Evolutionary conservation across 345 rosid species (phyloP), one percentile per base, ranked within the genome.

Genomic region (Citrus cavaleriei): DNA sequence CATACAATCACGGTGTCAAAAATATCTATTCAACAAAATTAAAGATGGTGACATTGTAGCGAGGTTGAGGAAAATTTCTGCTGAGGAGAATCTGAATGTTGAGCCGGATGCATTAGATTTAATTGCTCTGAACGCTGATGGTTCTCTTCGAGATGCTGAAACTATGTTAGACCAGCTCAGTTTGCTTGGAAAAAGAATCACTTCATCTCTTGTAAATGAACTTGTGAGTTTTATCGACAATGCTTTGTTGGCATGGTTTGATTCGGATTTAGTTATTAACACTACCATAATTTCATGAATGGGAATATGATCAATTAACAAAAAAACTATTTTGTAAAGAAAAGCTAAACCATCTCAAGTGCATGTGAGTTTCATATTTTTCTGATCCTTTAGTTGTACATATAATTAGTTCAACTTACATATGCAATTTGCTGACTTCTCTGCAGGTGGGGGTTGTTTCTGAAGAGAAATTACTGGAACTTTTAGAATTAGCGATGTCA

Each of bases 121-220:
- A 84, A 94, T 96, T 85, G 95, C 99, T 83, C 76, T 90, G 80
- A 96, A 91, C 78, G 97, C 98, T 13, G 98, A 93, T 82, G 99
- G 99, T 64, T 96, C 99, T 32, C 97, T 96, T 77, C 97, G 97
- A 73, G 99, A 96, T 86, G 98, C 98, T 28, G 99, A 96, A 86
- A 92, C 97, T 40, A 92, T 96, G 97, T 83, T 96, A 79, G 99
- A 96, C 83, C 99, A 96, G 87, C 85, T 96, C 84, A 94, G 98
- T 84, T 86, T 96, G 85, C 86, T 96, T 32, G 99, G 99, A 73
- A 93, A 94, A 87, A 89, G 88, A 80, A 94, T 96, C 78, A 94
- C 97, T 18, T 77, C 92, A 42, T 84, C 91, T 68, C 90, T 96
- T 78, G 97, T 93, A 37, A 96, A 94, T 78, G 99, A 96, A 85